Percentiles rank a stretch among this genome's conserved stretches.
Conservation (phyloP, 305 asterid genomes). For the Lippia alba region DNA sequence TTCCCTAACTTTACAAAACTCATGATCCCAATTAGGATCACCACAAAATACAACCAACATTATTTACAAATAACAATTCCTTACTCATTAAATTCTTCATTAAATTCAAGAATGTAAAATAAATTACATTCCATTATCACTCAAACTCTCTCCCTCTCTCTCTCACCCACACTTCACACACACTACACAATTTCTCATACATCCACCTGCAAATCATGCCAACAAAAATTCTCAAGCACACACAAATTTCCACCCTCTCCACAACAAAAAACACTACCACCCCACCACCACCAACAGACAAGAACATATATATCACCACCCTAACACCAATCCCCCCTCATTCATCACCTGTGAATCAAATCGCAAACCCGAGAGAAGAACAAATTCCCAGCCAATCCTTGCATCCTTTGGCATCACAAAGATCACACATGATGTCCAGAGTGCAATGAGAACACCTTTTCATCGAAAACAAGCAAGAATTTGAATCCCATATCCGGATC, state of each 20-base stretch:
- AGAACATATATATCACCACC: constrained; percentile 28
- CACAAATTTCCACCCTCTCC: constrained; percentile 21
- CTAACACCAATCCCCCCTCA: constrained; percentile 15
- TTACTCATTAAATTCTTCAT: background rate
- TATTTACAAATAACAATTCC: too few species aligned
- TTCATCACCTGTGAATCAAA: too few species aligned
- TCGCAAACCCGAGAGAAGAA: background rate
- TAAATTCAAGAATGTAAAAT: background rate
- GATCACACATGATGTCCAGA: background rate
- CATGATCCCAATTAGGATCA: too few species aligned
- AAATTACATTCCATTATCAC: background rate
- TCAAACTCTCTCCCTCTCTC: background rate
- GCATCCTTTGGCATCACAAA: background rate
- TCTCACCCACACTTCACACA: background rate
- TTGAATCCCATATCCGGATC: constrained; percentile 4
- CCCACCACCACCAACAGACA: constrained; percentile 17
- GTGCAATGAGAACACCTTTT: constrained; percentile 22
- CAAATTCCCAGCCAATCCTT: background rate
- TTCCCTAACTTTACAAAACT: too few species aligned
- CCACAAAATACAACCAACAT: too few species aligned
- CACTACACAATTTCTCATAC: constrained; percentile 18
- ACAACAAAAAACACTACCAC: constrained; percentile 6
- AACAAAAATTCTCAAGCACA: constrained; percentile 26
- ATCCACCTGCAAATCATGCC: constrained; percentile 27
- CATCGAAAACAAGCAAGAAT: background rate